Evolutionary conservation across 306 rosid genomes (phyloP).

Genomic region (Malus sylvestris): DNA sequence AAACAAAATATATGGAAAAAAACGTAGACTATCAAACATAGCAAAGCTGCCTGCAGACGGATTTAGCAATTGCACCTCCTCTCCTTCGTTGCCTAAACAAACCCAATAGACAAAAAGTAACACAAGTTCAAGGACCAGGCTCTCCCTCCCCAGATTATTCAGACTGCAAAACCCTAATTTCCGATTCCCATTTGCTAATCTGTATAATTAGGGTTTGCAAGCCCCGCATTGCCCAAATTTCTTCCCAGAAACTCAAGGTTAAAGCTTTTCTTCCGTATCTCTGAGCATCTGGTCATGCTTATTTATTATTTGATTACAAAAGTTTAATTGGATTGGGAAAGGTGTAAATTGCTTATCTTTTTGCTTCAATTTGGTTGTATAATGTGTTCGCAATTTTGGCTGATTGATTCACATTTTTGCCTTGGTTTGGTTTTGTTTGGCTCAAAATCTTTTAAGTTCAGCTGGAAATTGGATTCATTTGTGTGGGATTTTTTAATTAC

Average conservation of each 20-base stretch:
- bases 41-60: background rate
- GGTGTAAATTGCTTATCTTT: background rate
- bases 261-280: background rate
- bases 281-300: background rate
- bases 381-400: background rate
- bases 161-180: background rate
- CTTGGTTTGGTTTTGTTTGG: background rate
- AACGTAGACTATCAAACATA: background rate
- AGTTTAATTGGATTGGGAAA: background rate
- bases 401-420: background rate
- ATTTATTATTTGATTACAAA: background rate
- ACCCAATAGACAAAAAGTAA: background rate
- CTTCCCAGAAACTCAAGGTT: background rate
- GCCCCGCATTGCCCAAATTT: background rate
- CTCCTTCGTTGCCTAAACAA: background rate
- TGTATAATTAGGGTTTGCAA: background rate
- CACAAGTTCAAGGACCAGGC: background rate
- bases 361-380: background rate
- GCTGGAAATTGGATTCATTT: background rate
- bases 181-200: background rate
- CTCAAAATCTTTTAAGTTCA: background rate
- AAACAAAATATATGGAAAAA: too few species aligned
- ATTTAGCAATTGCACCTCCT: background rate
- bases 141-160: background rate
- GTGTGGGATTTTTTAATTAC: background rate